These are phyloP conservation scores for Mimosa bimucronata DNA, from an alignment of 306 rosid genomes.

Conservation along the genomic window DNA sequence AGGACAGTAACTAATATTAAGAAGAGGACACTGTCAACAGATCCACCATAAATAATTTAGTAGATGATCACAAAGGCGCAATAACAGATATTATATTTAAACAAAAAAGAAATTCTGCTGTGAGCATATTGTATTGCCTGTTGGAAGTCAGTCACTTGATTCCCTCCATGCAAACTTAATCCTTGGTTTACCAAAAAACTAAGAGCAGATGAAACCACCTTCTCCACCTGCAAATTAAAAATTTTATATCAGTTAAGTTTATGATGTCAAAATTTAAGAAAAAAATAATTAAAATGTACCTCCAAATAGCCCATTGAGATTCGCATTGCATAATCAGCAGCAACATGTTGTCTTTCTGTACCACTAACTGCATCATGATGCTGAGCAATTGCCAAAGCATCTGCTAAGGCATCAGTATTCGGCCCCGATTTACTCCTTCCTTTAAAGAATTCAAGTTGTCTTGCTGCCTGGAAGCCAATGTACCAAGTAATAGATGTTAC, in stretches of 20 bases:
- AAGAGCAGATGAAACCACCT: constrained; percentile 71
- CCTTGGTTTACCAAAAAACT: constrained; percentile 58
- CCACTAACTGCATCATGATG: constrained; percentile 97
- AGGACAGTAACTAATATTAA: constrained; percentile 88
- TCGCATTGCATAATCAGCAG: constrained; percentile 82
- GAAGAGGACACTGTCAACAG: constrained; percentile 85
- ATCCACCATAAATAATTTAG: constrained; percentile 36
- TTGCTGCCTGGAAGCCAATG: constrained; percentile 67
- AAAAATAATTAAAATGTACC: constrained; percentile 42
- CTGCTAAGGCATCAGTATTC: constrained; percentile 65
- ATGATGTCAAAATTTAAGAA: constrained; percentile 28
- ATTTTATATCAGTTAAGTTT: constrained; percentile 27
- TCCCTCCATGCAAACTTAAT: constrained; percentile 39
- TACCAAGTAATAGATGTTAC: constrained; percentile 10
- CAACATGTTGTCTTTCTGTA: constrained; percentile 84
- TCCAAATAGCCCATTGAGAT: constrained; percentile 53
- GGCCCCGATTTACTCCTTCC: constrained; percentile 69
- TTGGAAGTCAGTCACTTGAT: constrained; percentile 49
- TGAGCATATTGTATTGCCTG: constrained; percentile 57
- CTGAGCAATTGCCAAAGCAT: constrained; percentile 88
- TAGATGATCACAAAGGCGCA: constrained; percentile 25
- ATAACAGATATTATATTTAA: neutral
- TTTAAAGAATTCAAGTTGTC: constrained; percentile 74
- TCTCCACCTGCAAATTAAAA: constrained; percentile 63
- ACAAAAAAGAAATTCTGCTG: constrained; percentile 16